Base-by-base conservation (phyloP, 2,329 filamentous ascomycete species). In the Aspergillus bombycis region DNA sequence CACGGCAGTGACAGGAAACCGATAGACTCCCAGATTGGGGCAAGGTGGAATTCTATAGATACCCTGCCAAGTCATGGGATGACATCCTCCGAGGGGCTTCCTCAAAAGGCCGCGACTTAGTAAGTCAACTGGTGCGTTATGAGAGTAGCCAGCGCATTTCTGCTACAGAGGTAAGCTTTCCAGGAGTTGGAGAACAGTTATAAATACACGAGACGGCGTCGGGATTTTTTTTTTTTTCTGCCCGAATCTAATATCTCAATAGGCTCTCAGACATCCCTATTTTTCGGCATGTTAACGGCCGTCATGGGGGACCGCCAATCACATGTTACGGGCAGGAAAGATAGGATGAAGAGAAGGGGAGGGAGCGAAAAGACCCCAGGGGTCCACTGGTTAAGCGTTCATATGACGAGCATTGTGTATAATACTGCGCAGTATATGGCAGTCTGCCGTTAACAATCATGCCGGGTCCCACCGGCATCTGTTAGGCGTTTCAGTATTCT, bases 1-100 rank as follows among this genome's bases (percentile, higher is more conserved):
- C 38, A 41, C 43, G 11, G 16, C 16, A 1, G 16, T 30, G 28
- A 62, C 62, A 79, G 78, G 79, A 77, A 58, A 74, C 76, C 36
- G 64, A 79, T 12, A 73, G 74, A 1, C 90, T 96, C 71, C 91
- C 91, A 0, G 95, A 97, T 21, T 99, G 96, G 85, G 91, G 94
- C 16, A 96, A 91, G 73, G 86, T 91, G 74, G 79, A 93, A 76
- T 99, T 97, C 79, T 86, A 88, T 46, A 82, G 88, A 16, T 97
- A 96, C 73, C 85, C 88, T 4, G 78, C 82, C 0, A 85, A 85
- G 67, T 66, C 81, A 0, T 97, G 94, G 93, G 82, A 87, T 1
- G 84, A 86, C 1, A 81, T 97, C 21, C 79, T 98, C 48, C 87
- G 87, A 0, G 83, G 82, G 6, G 84, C 88, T 0, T 84, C 87